Base-by-base conservation (phyloP, 176 grass and related monocot genomes). In the Tuctoria greenei region DNA sequence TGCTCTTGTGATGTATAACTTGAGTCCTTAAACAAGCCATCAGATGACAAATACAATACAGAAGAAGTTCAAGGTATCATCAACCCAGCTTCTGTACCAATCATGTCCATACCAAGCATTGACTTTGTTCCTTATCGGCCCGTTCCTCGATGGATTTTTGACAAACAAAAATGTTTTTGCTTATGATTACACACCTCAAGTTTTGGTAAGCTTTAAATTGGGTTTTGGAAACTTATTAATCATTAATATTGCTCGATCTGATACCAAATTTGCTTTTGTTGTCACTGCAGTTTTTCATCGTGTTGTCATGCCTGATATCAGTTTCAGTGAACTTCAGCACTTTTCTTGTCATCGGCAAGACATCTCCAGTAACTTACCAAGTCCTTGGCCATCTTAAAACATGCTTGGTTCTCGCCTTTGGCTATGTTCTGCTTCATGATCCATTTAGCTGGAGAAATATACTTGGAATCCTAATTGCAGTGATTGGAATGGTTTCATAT, bases 11-110 rank as follows among this genome's bases (percentile, higher is more conserved):
- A n/a, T 56, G 34, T 83, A 36, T 66, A 47, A 72, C 72, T 80
- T 71, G 74, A 75, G 18, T 68, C 82, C 95, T 95, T 99, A 76
- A 76, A 99, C 87, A 49, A 78, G 72, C 76, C 68, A 52, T 90
- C 87, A 99, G 95, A 99, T 99, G 95, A 99, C 95, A 70, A 99
- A 99, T 66, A 99, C 95, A 66, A 99, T 99, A 77, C 95, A 99
- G 78, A 99, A 95, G 75, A 99, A 95, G 74, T 99, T 99, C 81
- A 99, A 99, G 77, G 95, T 99, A 47, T 99, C 92, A 46, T 99
- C 95, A 58, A 99, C 95, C 24, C 95, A 99, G 77, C 83, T 99
- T 24, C 70, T 99, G 64, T 99, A 99, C 74, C 95, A 99, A 57
- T 95, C 92, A 74, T 94, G 87, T 66, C 95, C 92, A 57, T 99